phyloP scores from a whole-genome alignment of 2,329 filamentous ascomycete genomes.

The Aspergillus bombycis region DNA sequence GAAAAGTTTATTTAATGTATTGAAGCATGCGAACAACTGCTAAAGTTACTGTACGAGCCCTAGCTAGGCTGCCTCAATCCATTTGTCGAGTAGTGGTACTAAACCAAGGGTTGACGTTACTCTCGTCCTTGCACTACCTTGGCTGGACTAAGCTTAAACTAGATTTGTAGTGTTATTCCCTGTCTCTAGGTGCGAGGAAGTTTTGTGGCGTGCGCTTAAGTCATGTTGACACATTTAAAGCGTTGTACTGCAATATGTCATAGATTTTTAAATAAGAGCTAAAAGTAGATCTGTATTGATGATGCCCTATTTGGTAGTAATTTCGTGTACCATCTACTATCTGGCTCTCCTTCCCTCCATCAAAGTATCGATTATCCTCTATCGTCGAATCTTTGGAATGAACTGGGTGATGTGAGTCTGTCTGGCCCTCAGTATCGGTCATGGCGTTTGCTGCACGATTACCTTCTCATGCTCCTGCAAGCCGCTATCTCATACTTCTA shows the following conservation, averaged over 20 bases:
- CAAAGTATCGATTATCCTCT: constrained; percentile 3
- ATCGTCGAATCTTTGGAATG: constrained; percentile 4
- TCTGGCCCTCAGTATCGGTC: not conserved
- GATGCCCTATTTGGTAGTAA: not conserved
- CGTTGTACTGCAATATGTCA: not conserved
- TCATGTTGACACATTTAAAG: not conserved
- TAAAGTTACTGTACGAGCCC: not conserved
- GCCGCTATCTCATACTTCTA: not conserved
- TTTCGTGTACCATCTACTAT: not conserved
- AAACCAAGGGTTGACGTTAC: not conserved
- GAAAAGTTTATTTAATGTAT: not conserved
- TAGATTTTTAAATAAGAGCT: not conserved
- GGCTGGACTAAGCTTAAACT: not conserved
- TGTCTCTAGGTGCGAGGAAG: not conserved
- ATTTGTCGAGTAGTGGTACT: not conserved
- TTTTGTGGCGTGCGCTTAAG: not conserved
- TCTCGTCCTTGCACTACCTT: not conserved
- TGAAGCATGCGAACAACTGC: not conserved
- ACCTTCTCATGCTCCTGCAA: not conserved
- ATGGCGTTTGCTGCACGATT: not conserved
- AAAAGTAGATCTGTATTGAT: not conserved
- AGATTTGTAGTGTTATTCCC: not conserved
- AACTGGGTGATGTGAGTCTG: not conserved
- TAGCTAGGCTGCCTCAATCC: too few relatives aligned
- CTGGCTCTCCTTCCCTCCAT: not conserved